Conservation (phyloP, 306 rosid species). For the Glycine soja region DNA sequence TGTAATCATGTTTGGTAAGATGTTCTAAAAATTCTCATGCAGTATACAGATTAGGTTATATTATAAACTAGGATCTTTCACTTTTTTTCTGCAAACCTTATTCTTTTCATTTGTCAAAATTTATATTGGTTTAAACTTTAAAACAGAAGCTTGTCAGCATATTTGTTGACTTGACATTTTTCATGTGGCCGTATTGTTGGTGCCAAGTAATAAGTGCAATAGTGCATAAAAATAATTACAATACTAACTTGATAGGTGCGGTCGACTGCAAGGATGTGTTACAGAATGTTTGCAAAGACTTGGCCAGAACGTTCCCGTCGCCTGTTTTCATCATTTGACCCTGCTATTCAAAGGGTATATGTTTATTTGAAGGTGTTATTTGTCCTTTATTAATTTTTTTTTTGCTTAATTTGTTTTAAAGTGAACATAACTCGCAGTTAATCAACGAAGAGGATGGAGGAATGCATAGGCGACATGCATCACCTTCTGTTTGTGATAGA, state of each 20-base stretch:
- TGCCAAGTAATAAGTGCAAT: background rate
- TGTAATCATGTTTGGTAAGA: slow-evolving; percentile 25
- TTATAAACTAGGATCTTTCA: background rate
- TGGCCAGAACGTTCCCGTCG: slow-evolving; percentile 97
- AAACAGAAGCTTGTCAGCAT: slow-evolving; percentile 20
- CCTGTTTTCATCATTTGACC: slow-evolving; percentile 86
- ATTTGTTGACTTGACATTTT: slow-evolving; percentile 28
- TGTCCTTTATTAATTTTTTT: slow-evolving; percentile 22
- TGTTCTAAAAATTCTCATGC: background rate
- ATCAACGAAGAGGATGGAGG: slow-evolving; percentile 99
- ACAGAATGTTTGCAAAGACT: slow-evolving; percentile 95
- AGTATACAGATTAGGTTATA: slow-evolving; percentile 21
- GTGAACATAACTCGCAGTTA: slow-evolving; percentile 61
- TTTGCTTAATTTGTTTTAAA: slow-evolving; percentile 41
- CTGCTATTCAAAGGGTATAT: slow-evolving; percentile 94
- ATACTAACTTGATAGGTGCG: slow-evolving; percentile 79
- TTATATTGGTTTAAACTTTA: slow-evolving; percentile 35
- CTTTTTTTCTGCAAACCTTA: too few species aligned
- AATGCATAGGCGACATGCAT: slow-evolving; percentile 86
- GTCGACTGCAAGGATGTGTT: slow-evolving; percentile 94
- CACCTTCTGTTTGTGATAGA: slow-evolving; percentile 95
- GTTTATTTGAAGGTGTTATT: slow-evolving; percentile 43
- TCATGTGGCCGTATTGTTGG: slow-evolving; percentile 25
- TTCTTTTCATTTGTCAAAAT: background rate
- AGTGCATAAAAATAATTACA: slow-evolving; percentile 30